Evolutionary conservation across 179 eudicot genomes (phyloP).

Genomic region (Gypsophila paniculata): DNA sequence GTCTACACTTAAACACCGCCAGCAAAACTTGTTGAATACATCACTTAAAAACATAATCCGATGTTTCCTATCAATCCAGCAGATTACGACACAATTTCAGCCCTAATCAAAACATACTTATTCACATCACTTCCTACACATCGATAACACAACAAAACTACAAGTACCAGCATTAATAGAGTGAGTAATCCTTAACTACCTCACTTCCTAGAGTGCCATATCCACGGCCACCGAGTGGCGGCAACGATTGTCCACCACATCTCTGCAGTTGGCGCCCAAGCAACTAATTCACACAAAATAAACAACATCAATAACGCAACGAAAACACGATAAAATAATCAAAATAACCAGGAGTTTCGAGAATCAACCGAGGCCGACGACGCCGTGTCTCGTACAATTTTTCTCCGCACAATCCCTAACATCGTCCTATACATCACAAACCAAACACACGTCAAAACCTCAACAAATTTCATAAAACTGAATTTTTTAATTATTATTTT

Average conservation of each 20-base stretch:
- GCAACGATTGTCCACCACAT: conserved; percentile 15
- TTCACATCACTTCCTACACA: too few species aligned
- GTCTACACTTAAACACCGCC: too few species aligned
- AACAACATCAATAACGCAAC: neutral
- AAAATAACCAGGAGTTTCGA: neutral
- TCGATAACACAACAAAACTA: too few species aligned
- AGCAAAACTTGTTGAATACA: too few species aligned
- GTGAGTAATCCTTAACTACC: conserved; percentile 18
- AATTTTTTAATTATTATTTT: too few species aligned
- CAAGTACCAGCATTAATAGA: neutral
- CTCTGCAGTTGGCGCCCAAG: conserved; percentile 29
- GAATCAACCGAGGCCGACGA: conserved; percentile 30
- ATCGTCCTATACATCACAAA: conserved; percentile 13
- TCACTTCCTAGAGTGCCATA: conserved; percentile 30
- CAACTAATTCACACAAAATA: conserved; percentile 19
- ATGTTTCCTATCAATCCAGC: neutral
- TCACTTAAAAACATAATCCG: neutral
- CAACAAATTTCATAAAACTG: neutral
- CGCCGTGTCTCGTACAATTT: conserved; percentile 32
- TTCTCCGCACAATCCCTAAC: conserved; percentile 38
- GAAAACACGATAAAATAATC: neutral
- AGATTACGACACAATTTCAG: neutral
- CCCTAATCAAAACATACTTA: neutral
- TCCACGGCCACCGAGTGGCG: conserved; percentile 22
- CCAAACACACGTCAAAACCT: neutral